Percentiles rank a stretch among this genome's conserved stretches.
Evolutionary conservation across 331 rosid genomes (phyloP).

Genomic region (Prunus yedoensis): DNA sequence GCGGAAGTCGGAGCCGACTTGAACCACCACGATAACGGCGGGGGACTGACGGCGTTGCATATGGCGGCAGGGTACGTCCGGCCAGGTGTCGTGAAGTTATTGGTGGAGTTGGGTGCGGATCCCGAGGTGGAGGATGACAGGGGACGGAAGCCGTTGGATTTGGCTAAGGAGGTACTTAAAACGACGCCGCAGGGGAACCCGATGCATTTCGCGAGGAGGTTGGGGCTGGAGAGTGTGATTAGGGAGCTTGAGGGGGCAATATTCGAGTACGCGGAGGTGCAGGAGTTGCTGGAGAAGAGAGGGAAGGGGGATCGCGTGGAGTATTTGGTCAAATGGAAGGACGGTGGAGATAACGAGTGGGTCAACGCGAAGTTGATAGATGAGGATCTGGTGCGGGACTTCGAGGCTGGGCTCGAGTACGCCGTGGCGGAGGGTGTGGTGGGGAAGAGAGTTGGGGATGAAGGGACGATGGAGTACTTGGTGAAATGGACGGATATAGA

Average conservation of each 20-base stretch:
- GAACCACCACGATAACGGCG: slow-evolving; percentile 54
- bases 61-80: slow-evolving; percentile 78
- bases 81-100: slow-evolving; percentile 58
- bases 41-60: slow-evolving; percentile 66
- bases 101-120: slow-evolving; percentile 64
- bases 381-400: slow-evolving; percentile 73
- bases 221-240: slow-evolving; percentile 59
- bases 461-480: slow-evolving; percentile 55
- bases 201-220: slow-evolving; percentile 63
- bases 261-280: slow-evolving; percentile 80
- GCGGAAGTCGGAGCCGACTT: slow-evolving; percentile 64
- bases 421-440: slow-evolving; percentile 81
- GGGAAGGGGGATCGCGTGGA: slow-evolving; percentile 76
- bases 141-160: slow-evolving; percentile 57
- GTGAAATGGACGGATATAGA: slow-evolving; percentile 82
- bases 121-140: slow-evolving; percentile 55
- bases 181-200: slow-evolving; percentile 76
- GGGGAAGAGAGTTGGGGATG: slow-evolving; percentile 68
- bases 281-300: slow-evolving; percentile 63
- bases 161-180: slow-evolving; percentile 57
- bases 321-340: slow-evolving; percentile 83
- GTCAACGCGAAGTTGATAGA: slow-evolving; percentile 61
- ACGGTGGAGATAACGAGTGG: slow-evolving; percentile 73
- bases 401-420: slow-evolving; percentile 78
- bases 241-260: slow-evolving; percentile 52